Evolutionary conservation across 2,329 filamentous ascomycete species (phyloP), one percentile per base, ranked within the genome.

Genomic region (Hymenotorrendiella dingleyae): DNA sequence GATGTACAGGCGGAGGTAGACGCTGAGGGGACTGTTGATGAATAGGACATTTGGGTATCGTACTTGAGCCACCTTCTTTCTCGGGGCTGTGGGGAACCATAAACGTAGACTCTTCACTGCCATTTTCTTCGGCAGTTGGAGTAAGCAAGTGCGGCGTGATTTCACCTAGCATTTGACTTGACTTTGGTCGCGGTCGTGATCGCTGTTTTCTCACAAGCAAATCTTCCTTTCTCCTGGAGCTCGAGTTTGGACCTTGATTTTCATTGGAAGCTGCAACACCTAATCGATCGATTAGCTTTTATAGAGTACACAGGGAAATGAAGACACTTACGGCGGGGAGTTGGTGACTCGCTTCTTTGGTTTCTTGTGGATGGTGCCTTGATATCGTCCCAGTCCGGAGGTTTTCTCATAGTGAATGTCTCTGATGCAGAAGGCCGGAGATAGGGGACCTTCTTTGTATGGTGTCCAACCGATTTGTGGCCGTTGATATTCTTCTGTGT

Each of bases 371-470:
- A 50, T 19, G 50, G 45, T 9, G 46, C 23, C 22, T 52, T 48
- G 6, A 53, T 48, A 29, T 47, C 21, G 12, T 57, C 52, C 64
- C 63, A 70, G 12, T 64, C 62, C 17, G 55, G 59, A 20, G 69
- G 65, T 16, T 61, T 64, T 37, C 57, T 61, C 8, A 67, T 53
- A 4, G 62, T 47, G 29, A 69, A 67, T 1, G 62, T 57, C 16
- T 70, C 69, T 2, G 71, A 71, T 2, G 56, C 55, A 2, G 69
- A 71, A 12, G 67, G 62, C n/a, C 62, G 57, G 11, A 70, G 46
- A 8, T 51, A 40, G n/a, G 43, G 41, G 20, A 50, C 21, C 20
- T 47, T 47, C 26, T 39, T 23, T 9, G 43, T 41, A 43, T 32
- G 33, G 37, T 51, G 36, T 45, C 38, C 42, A 38, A 47, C 28